Percentiles rank a stretch among this genome's conserved stretches.
These are phyloP conservation scores for Spongospora subterranea DNA, from an alignment of 208 protist genomes.

Conservation along the genomic window DNA sequence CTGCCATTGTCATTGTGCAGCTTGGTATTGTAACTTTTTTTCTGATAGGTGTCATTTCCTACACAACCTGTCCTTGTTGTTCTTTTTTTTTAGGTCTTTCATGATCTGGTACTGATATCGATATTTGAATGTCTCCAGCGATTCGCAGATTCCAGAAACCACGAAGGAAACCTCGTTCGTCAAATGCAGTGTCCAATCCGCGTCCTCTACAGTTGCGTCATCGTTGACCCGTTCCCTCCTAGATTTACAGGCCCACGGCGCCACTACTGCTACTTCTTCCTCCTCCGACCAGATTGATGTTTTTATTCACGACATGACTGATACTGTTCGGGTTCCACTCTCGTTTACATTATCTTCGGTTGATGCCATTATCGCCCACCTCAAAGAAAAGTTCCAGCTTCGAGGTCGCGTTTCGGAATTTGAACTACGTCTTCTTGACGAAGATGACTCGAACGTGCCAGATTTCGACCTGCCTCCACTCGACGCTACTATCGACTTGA, in stretches of 20 bases:
- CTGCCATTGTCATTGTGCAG: no score
- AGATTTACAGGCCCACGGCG: background rate
- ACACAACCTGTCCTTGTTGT: no score
- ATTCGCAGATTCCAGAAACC: no score
- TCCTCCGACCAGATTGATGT: background rate
- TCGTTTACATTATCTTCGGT: background rate
- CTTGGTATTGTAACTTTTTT: no score
- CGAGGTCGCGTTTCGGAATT: background rate
- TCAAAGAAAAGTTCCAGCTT: background rate
- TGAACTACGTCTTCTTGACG: conserved; percentile 34
- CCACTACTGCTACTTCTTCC: background rate
- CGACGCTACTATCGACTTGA: background rate
- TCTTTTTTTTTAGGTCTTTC: no score
- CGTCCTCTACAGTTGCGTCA: background rate
- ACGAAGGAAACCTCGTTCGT: no score
- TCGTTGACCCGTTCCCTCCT: background rate
- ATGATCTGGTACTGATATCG: no score
- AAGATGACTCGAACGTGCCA: background rate
- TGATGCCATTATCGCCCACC: background rate
- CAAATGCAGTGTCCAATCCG: background rate
- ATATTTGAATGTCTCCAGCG: no score
- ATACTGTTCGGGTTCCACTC: background rate
- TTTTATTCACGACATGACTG: background rate
- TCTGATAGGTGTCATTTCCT: no score
- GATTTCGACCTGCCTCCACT: conserved; percentile 52